phyloP scores from a whole-genome alignment of 2,329 filamentous ascomycete genomes.

The Penicillium rolfsii region DNA sequence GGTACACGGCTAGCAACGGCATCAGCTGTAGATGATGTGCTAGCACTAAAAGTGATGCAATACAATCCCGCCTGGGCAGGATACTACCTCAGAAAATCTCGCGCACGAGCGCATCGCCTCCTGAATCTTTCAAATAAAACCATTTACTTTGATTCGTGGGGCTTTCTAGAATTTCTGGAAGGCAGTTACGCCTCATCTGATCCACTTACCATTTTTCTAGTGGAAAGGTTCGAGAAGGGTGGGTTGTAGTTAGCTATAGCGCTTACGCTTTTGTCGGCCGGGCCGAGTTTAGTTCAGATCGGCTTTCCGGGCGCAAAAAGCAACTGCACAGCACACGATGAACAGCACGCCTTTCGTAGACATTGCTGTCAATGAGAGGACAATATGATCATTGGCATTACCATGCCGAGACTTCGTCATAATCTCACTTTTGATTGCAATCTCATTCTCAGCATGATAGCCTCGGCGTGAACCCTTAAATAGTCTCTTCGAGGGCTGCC shows the following conservation, averaged over 20 bases:
- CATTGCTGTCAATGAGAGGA: not conserved
- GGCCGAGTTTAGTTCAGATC: not conserved
- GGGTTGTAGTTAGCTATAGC: not conserved
- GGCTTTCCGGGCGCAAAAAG: not conserved
- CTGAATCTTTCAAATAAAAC: not conserved
- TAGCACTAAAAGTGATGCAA: slow-evolving; percentile 38
- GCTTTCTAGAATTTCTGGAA: not conserved
- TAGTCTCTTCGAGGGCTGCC: not conserved
- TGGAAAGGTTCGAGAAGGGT: not conserved
- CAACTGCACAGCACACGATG: not conserved
- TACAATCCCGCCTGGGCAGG: slow-evolving; percentile 20
- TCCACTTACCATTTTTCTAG: not conserved
- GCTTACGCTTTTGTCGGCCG: not conserved
- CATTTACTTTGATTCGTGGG: not conserved
- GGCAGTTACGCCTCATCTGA: not conserved
- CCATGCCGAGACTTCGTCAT: not conserved
- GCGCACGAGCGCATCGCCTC: not conserved
- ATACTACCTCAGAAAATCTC: slow-evolving; percentile 16
- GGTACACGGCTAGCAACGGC: slow-evolving; percentile 19
- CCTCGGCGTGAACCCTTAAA: not conserved
- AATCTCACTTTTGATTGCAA: not conserved
- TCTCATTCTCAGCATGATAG: not conserved
- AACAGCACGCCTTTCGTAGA: not conserved
- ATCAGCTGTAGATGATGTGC: slow-evolving; percentile 33
- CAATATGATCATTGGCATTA: not conserved